Percentiles rank a stretch among this genome's conserved stretches.
Evolutionary conservation across 2,329 filamentous ascomycete genomes (phyloP).

Genomic region (Phyllachora maydis): DNA sequence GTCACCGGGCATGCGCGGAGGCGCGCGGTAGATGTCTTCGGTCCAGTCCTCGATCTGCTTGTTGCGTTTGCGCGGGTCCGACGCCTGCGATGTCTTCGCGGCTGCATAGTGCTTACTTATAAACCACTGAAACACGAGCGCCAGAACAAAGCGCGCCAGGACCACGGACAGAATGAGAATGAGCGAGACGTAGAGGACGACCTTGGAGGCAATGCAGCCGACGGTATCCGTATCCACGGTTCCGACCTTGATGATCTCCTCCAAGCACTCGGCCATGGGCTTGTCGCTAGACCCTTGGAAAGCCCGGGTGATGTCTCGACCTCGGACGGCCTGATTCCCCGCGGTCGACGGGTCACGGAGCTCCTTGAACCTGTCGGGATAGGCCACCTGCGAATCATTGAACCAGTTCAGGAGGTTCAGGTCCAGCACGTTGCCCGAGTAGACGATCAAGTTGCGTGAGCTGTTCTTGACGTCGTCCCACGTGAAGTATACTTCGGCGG

Average conservation of each 20-base stretch:
- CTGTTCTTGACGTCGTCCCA: slow-evolving; percentile 87
- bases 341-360: slow-evolving; percentile 46
- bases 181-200: slow-evolving; percentile 86
- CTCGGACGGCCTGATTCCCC: slow-evolving; percentile 44
- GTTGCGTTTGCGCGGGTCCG: slow-evolving; percentile 65
- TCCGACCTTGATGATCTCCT: slow-evolving; percentile 89
- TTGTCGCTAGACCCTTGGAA: slow-evolving; percentile 68
- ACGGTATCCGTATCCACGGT: slow-evolving; percentile 91
- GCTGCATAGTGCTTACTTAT: slow-evolving; percentile 72
- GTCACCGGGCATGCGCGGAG: slow-evolving; percentile 60
- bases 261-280: slow-evolving; percentile 65
- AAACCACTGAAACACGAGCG: slow-evolving; percentile 92
- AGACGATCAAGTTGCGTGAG: slow-evolving; percentile 80
- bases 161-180: slow-evolving; percentile 87
- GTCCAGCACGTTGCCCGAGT: slow-evolving; percentile 84
- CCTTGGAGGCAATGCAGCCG: slow-evolving; percentile 91
- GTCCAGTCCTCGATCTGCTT: slow-evolving; percentile 96
- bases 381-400: slow-evolving; percentile 56
- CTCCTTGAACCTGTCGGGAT: slow-evolving; percentile 60
- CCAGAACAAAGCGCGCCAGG: slow-evolving; percentile 65
- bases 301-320: slow-evolving; percentile 73
- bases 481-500: slow-evolving; percentile 85
- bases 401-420: slow-evolving; percentile 81
- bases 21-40: slow-evolving; percentile 89
- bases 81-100: slow-evolving; percentile 62